Conservation (phyloP, 2,329 filamentous ascomycete species). For the Neofusicoccum ribis region DNA sequence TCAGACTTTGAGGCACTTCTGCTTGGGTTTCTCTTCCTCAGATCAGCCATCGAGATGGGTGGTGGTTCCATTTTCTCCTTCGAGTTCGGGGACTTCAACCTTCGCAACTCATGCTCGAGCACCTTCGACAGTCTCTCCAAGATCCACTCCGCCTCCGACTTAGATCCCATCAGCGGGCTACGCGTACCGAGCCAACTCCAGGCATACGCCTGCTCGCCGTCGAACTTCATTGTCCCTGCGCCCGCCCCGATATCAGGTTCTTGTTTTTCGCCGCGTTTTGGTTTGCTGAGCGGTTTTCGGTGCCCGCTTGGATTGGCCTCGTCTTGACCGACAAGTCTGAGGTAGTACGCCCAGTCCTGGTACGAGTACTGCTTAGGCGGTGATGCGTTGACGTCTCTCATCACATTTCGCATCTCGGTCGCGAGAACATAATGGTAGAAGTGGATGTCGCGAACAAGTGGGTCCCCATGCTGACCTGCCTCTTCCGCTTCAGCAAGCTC, state of each 20-base stretch:
- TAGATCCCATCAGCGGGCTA: slow-evolving; percentile 68
- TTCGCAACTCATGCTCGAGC: slow-evolving; percentile 48
- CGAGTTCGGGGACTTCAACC: slow-evolving; percentile 28
- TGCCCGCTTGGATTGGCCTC: slow-evolving; percentile 43
- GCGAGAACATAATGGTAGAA: slow-evolving; percentile 54
- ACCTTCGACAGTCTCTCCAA: slow-evolving; percentile 62
- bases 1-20: not conserved
- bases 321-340: slow-evolving; percentile 39
- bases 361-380: slow-evolving; percentile 44
- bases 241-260: slow-evolving; percentile 11
- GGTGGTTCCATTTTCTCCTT: slow-evolving; percentile 27
- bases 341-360: slow-evolving; percentile 41
- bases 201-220: slow-evolving; percentile 51
- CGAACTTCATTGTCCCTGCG: slow-evolving; percentile 22
- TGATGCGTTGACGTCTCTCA: slow-evolving; percentile 41
- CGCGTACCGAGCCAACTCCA: slow-evolving; percentile 75
- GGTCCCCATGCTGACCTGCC: slow-evolving; percentile 45
- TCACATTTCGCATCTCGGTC: slow-evolving; percentile 45
- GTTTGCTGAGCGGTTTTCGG: slow-evolving; percentile 29
- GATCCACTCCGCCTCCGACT: slow-evolving; percentile 73
- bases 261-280: slow-evolving; percentile 17
- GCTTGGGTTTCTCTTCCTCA: slow-evolving; percentile 11
- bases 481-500: slow-evolving; percentile 44
- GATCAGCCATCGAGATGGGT: slow-evolving; percentile 36
- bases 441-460: slow-evolving; percentile 48